phyloP scores from a whole-genome alignment of 257 asterid species.

The Nicotiana noctiflora region DNA sequence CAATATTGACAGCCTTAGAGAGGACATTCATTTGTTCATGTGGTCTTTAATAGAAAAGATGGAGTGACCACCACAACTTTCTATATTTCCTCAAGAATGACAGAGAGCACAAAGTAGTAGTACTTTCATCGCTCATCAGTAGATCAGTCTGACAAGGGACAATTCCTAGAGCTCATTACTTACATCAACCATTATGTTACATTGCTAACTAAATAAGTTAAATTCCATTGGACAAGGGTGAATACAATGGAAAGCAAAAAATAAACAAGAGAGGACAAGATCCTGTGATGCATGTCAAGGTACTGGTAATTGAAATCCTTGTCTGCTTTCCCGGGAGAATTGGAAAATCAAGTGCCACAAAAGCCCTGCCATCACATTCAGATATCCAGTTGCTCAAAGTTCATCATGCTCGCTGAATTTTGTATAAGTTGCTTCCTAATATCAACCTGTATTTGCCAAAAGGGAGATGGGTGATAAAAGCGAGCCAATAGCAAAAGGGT shows the following conservation, averaged over 20 bases:
- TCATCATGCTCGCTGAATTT: constrained; percentile 44
- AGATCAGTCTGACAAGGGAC: not conserved
- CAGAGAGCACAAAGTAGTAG: too few relatives aligned
- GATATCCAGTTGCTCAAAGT: constrained; percentile 70
- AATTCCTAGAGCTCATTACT: not conserved
- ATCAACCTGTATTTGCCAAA: constrained; percentile 57
- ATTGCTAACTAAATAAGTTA: not conserved
- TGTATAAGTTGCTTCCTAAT: constrained; percentile 67
- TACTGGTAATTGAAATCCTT: not conserved
- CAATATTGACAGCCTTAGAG: not conserved
- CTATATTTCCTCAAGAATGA: not conserved
- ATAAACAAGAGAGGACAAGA: not conserved
- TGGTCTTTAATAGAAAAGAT: not conserved
- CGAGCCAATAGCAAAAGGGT: not conserved
- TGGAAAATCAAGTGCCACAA: not conserved
- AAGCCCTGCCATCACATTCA: constrained; percentile 15
- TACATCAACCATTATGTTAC: not conserved
- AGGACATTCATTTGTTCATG: not conserved
- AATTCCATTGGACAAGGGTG: not conserved
- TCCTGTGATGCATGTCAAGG: not conserved
- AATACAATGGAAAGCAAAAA: not conserved
- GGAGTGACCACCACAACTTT: not conserved
- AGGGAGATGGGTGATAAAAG: not conserved
- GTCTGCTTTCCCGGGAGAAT: not conserved
- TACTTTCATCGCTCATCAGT: not conserved